Percentiles rank a stretch among this genome's conserved stretches.
Conservation (phyloP, 306 rosid genomes). For the Citrullus colocynthis region DNA sequence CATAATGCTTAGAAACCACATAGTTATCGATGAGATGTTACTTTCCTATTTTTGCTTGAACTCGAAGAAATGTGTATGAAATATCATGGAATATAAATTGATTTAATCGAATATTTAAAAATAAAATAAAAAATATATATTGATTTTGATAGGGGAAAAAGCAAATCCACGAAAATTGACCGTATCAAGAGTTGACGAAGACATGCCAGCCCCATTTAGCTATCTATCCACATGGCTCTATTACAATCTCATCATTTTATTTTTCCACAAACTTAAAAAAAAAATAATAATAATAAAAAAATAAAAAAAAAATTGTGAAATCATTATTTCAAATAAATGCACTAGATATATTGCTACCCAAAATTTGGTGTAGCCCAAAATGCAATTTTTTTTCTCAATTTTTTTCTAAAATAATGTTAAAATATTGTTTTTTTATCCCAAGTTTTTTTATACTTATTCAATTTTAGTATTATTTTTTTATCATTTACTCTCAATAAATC, state of each 20-base stretch:
- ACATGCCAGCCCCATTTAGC: neutral
- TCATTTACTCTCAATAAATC: too few relatives aligned
- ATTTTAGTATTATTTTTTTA: too few relatives aligned
- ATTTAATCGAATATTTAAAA: neutral
- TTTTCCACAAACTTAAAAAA: neutral
- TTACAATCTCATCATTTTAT: neutral
- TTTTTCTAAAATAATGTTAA: too few relatives aligned
- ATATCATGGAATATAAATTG: neutral
- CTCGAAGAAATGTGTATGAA: neutral
- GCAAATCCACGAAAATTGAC: neutral
- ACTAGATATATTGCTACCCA: too few relatives aligned
- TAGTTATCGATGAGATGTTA: too few relatives aligned
- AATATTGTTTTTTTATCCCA: too few relatives aligned
- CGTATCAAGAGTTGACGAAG: constrained; percentile 4
- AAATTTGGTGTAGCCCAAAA: neutral
- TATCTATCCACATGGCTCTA: neutral
- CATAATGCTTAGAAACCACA: too few relatives aligned
- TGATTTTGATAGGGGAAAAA: neutral
- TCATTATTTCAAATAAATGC: neutral
- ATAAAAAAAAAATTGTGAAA: too few relatives aligned
- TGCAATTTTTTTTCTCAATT: too few relatives aligned
- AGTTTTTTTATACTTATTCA: too few relatives aligned
- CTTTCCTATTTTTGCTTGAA: neutral
- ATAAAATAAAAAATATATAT: neutral
- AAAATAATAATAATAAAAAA: too few relatives aligned